These are phyloP conservation scores for Canavalia ensiformis DNA, from an alignment of 306 rosid species.

Conservation along the genomic window DNA sequence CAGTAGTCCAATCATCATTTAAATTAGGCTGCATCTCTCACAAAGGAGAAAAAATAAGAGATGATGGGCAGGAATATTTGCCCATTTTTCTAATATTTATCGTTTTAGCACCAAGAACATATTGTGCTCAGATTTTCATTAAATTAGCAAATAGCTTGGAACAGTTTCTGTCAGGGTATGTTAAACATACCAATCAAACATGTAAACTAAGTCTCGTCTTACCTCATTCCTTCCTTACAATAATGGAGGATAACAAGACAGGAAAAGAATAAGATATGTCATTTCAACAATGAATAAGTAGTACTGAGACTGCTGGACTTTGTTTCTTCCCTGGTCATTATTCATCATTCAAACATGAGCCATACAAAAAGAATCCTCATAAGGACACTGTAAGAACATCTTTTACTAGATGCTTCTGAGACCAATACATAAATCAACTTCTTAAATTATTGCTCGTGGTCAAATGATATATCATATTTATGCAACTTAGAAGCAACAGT, in stretches of 20 bases:
- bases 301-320: constrained; percentile 28
- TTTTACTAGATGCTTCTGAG: constrained; percentile 18
- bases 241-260: background rate
- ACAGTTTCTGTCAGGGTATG: constrained; percentile 1
- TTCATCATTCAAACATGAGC: constrained; percentile 24
- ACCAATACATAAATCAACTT: constrained; percentile 33
- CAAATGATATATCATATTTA: constrained; percentile 37
- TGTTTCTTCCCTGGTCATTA: constrained; percentile 14
- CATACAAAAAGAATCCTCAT: constrained; percentile 28
- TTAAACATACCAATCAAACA: constrained; percentile 16
- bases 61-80: constrained; percentile 15
- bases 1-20: constrained; percentile 36
- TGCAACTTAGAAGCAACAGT: constrained; percentile 46
- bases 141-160: constrained; percentile 17
- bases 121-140: constrained; percentile 34
- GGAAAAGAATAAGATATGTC: constrained; percentile 20
- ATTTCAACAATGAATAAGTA: constrained; percentile 18
- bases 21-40: constrained; percentile 25
- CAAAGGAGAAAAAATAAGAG: background rate
- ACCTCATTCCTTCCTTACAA: constrained; percentile 19
- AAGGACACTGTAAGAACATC: constrained; percentile 21
- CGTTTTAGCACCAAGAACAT: constrained; percentile 32
- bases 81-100: constrained; percentile 32
- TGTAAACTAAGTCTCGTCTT: constrained; percentile 38
- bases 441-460: constrained; percentile 29